phyloP scores from a whole-genome alignment of 169 alveolate species.

The Eimeria sp. region DNA sequence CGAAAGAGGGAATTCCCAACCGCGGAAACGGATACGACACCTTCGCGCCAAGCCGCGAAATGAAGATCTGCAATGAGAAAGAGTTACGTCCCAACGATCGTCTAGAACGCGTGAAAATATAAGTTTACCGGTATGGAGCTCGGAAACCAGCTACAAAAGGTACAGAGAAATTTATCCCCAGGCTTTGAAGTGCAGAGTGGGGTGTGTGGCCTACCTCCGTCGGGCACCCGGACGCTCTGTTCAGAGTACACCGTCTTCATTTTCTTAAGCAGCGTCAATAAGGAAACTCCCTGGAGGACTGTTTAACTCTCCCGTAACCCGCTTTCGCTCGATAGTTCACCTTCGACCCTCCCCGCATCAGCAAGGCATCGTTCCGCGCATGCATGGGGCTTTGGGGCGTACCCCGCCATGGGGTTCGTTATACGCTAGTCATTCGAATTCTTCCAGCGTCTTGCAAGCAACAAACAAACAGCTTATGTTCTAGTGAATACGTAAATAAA shows the following conservation, averaged over 20 bases:
- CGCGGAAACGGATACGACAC: background rate
- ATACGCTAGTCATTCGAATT: background rate
- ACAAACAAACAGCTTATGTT: background rate
- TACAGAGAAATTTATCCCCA: background rate
- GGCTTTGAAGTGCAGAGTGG: conserved; percentile 1
- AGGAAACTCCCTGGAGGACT: conserved; percentile 63
- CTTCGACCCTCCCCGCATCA: conserved; percentile 32
- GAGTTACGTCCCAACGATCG: background rate
- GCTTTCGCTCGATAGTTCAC: background rate
- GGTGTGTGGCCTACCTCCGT: conserved; percentile 47
- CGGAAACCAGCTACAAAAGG: background rate
- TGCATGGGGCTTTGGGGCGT: conserved; percentile 66
- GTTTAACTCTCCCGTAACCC: background rate
- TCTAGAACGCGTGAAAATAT: background rate
- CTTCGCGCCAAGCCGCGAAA: background rate
- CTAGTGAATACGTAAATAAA: background rate
- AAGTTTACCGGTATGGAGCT: background rate
- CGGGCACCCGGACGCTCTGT: conserved; percentile 71
- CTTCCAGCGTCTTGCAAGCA: background rate
- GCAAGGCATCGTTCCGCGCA: conserved; percentile 15
- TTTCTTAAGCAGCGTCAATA: conserved; percentile 42
- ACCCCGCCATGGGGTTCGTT: background rate
- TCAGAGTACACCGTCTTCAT: conserved; percentile 73
- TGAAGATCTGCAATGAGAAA: background rate
- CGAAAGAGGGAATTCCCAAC: background rate